Percentiles rank a stretch among this genome's conserved stretches.
phyloP scores from a whole-genome alignment of 371 early-diverging fungal species.

The Lichtheimia ramosa region DNA sequence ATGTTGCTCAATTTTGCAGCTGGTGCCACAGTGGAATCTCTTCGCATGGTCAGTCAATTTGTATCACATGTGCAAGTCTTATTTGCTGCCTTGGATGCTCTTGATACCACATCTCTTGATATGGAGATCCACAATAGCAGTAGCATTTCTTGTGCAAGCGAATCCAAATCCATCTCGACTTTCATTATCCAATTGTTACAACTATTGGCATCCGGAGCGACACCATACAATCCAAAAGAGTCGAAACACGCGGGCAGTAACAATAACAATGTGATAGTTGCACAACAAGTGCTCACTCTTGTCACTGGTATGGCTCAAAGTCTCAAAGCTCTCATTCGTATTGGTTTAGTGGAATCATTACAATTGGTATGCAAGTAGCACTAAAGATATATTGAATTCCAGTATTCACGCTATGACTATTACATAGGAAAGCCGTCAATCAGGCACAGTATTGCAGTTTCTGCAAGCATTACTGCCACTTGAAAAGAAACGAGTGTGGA shows the following conservation, averaged over 20 bases:
- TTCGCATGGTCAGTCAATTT: slow-evolving; percentile 87
- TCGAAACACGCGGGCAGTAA: neutral
- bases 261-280: slow-evolving; percentile 34
- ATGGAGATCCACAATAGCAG: neutral
- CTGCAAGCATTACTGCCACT: slow-evolving; percentile 58
- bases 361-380: slow-evolving; percentile 63
- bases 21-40: slow-evolving; percentile 74
- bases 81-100: slow-evolving; percentile 79
- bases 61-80: slow-evolving; percentile 89
- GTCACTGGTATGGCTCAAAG: slow-evolving; percentile 73
- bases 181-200: too few relatives aligned
- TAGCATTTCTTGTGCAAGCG: too few relatives aligned
- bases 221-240: neutral
- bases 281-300: slow-evolving; percentile 83
- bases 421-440: slow-evolving; percentile 28
- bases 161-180: too few relatives aligned
- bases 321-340: slow-evolving; percentile 63
- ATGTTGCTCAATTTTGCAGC: slow-evolving; percentile 92
- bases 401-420: neutral
- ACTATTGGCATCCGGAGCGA: too few relatives aligned
- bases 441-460: slow-evolving; percentile 51
- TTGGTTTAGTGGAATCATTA: slow-evolving; percentile 84
- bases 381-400: neutral
- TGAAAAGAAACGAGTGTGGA: slow-evolving; percentile 54
- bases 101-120: slow-evolving; percentile 27